Evolutionary conservation across 1,284 basidiomycete species (phyloP), one percentile per base, ranked within the genome.

Genomic region (Heterobasidion irregulare): DNA sequence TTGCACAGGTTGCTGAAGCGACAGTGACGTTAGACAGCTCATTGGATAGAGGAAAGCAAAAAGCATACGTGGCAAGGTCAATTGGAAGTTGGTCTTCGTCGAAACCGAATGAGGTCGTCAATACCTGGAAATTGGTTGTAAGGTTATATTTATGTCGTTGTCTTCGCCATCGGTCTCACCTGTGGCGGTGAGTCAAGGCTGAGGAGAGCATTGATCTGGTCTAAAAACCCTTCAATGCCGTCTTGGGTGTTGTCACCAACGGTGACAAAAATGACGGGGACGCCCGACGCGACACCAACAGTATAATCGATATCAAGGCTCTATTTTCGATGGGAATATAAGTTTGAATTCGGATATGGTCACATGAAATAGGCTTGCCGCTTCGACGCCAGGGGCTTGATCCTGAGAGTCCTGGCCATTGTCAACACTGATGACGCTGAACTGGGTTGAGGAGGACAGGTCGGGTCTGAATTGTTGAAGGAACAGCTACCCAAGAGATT

Each of bases 181-280:
- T 76, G 74, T 0, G 82, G 80, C 2, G 63, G 53, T 15, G 76
- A 72, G 43, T 70, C 70, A 2, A 65, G 61, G 50, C 73, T 71
- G 47, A 67, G 64, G 26, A 74, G 59, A 52, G 63, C 61, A 61
- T 70, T 68, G 60, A 70, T 67, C 57, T 68, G 68, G 55, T 70
- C 69, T 33, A 67, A 58, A 60, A 68, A 66, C n/a, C 65, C 65
- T 9, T 57, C 57, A 16, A 66, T 59, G 48, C 63, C 64, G 34
- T 58, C 54, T 15, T 36, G 35, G 34, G 8, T 51, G 15, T 48
- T 43, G 2, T 45, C 18, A 2, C 56, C 56, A 19, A 57, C 53
- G 15, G 56, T 55, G 50, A 55, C 35, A 32, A 57, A 57, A 9
- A 13, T 15, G n/a, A 26, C 44, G 2, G 53, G 53, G 18, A 55